phyloP scores from a whole-genome alignment of 148 eudicot species.

The Persicaria tinctoria region DNA sequence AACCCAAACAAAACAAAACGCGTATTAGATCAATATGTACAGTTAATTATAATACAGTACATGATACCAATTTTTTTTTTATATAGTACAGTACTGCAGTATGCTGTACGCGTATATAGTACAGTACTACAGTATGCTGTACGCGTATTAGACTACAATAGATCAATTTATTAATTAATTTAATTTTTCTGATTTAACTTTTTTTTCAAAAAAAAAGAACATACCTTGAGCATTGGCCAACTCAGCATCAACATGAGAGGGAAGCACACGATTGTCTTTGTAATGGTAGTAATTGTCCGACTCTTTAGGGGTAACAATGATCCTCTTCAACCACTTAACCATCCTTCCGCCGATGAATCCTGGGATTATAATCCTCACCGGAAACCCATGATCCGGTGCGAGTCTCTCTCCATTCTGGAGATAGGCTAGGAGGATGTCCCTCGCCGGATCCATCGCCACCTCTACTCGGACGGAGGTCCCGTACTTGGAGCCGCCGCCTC shows the following conservation, averaged over 20 bases:
- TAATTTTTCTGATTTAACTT: no score
- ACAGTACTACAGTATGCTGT: no score
- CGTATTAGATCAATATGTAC: no score
- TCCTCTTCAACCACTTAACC: conserved; percentile 88
- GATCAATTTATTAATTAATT: no score
- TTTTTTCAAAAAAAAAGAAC: neutral
- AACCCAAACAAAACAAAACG: no score
- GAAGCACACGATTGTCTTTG: conserved; percentile 74
- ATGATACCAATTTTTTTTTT: no score
- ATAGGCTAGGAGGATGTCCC: conserved; percentile 74
- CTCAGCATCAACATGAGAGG: conserved; percentile 80
- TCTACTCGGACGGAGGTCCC: conserved; percentile 64
- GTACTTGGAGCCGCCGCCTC: conserved; percentile 88
- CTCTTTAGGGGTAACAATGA: conserved; percentile 52
- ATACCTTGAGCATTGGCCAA: conserved; percentile 86
- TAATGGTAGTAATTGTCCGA: conserved; percentile 73
- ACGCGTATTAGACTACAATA: no score
- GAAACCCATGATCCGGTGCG: conserved; percentile 79
- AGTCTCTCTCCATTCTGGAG: conserved; percentile 76
- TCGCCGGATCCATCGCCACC: conserved; percentile 62
- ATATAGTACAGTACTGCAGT: no score
- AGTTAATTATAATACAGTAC: no score
- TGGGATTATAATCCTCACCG: conserved; percentile 70
- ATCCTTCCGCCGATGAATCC: conserved; percentile 88
- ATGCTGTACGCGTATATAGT: no score